Conservation (phyloP, 1,284 basidiomycete genomes). For the Thelephora terrestris region DNA sequence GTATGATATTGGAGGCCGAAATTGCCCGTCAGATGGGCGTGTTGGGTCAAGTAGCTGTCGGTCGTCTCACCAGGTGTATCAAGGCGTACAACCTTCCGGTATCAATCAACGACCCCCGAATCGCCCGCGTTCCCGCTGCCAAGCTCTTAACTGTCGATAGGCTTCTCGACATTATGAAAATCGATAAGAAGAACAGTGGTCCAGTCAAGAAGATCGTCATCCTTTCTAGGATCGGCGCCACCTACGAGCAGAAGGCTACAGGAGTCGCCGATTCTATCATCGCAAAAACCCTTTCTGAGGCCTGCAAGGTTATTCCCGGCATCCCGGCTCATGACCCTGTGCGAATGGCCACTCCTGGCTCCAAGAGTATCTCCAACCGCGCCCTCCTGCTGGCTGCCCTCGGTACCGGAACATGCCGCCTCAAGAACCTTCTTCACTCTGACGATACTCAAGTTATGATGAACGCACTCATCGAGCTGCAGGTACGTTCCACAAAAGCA, state of each 20-base stretch:
- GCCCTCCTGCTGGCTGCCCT: slow-evolving; percentile 92
- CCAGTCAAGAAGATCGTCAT: slow-evolving; percentile 90
- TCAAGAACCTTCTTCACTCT: slow-evolving; percentile 90
- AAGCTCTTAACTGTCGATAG: slow-evolving; percentile 70
- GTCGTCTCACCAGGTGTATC: slow-evolving; percentile 74
- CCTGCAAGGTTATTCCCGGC: slow-evolving; percentile 65
- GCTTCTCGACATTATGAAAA: slow-evolving; percentile 85
- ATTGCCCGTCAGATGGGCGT: slow-evolving; percentile 81
- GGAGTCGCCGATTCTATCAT: slow-evolving; percentile 78
- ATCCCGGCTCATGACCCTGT: slow-evolving; percentile 60
- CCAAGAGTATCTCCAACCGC: slow-evolving; percentile 96
- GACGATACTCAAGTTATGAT: slow-evolving; percentile 99
- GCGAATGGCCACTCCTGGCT: slow-evolving; percentile 87
- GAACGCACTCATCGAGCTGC: slow-evolving; percentile 80
- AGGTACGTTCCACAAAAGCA: slow-evolving; percentile 36
- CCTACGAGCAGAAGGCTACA: slow-evolving; percentile 87
- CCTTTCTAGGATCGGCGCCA: slow-evolving; percentile 84
- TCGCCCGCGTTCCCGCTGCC: slow-evolving; percentile 62
- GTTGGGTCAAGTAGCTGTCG: slow-evolving; percentile 82
- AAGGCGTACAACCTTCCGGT: slow-evolving; percentile 85
- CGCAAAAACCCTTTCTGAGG: slow-evolving; percentile 69
- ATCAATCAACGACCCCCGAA: slow-evolving; percentile 66
- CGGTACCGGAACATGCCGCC: slow-evolving; percentile 77
- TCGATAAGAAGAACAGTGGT: slow-evolving; percentile 98
- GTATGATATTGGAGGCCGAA: slow-evolving; percentile 93